A percentile compares a stretch with the other conserved stretches of the same genome.
Evolutionary conservation across 202 grass and related monocot genomes (phyloP).

Genomic region (Digitaria exilis): DNA sequence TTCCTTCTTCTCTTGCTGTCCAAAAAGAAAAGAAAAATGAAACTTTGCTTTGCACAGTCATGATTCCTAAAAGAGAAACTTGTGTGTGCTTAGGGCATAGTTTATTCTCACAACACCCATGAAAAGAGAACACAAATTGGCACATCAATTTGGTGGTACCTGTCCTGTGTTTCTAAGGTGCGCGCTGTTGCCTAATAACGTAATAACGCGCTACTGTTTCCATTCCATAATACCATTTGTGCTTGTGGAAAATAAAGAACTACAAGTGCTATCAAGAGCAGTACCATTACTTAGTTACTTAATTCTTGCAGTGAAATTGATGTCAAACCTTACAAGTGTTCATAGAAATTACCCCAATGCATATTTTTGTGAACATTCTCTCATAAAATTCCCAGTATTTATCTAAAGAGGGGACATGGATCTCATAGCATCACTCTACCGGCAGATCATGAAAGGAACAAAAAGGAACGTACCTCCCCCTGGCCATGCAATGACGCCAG

Average conservation of each 20-base stretch:
- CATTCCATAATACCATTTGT: not conserved
- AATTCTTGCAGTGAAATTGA: not conserved
- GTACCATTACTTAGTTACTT: not conserved
- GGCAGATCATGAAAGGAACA: conserved; percentile 15
- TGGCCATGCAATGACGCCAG: conserved; percentile 79
- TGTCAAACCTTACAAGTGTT: not conserved
- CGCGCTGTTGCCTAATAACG: not conserved
- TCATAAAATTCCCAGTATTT: not conserved
- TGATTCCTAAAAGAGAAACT: conserved; percentile 1
- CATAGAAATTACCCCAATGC: not conserved
- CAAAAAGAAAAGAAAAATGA: not conserved
- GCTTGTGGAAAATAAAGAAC: not conserved
- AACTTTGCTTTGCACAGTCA: not conserved
- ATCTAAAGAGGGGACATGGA: not conserved
- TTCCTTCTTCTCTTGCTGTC: conserved; percentile 81
- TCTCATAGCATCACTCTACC: conserved; percentile 4
- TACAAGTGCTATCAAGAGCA: not conserved
- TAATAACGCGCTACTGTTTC: not conserved
- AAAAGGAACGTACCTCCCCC: conserved; percentile 56
- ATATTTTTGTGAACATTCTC: not conserved
- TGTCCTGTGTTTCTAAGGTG: not conserved
- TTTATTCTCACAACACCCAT: conserved; percentile 28
- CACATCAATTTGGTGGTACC: not conserved
- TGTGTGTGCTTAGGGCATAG: not conserved
- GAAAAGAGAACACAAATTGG: not conserved